These are phyloP conservation scores for Byssothecium circinans DNA, from an alignment of 2,329 filamentous ascomycete species.

Conservation along the genomic window DNA sequence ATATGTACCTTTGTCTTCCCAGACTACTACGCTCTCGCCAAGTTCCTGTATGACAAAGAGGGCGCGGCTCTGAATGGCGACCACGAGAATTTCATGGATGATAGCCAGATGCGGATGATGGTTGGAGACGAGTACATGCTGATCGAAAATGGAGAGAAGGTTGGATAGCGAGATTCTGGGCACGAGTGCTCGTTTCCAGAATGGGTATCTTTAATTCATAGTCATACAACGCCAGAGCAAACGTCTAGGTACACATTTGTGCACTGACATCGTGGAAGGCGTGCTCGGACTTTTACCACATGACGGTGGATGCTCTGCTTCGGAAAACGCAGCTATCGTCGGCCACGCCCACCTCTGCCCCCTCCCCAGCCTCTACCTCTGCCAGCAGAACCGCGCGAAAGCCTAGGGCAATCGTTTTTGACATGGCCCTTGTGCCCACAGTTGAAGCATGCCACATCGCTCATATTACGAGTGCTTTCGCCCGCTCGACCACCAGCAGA, in stretches of 20 bases:
- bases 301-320: background rate
- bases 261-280: too few relatives aligned
- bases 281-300: too few relatives aligned
- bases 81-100: conserved; percentile 46
- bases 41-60: conserved; percentile 51
- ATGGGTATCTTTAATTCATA: conserved; percentile 19
- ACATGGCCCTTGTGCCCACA: conserved; percentile 66
- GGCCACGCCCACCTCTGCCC: conserved; percentile 11
- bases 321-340: conserved; percentile 17
- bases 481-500: conserved; percentile 50
- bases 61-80: conserved; percentile 44
- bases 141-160: conserved; percentile 40
- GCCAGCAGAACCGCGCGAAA: conserved; percentile 27
- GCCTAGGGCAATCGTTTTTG: conserved; percentile 56
- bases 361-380: conserved; percentile 23
- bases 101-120: conserved; percentile 49
- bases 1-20: conserved; percentile 54
- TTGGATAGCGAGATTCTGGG: conserved; percentile 19
- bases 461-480: conserved; percentile 24
- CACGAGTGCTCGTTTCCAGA: background rate
- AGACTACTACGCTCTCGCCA: conserved; percentile 50
- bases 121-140: conserved; percentile 50
- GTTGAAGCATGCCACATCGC: conserved; percentile 57
- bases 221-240: too few relatives aligned
- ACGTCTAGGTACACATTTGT: too few relatives aligned